Evolutionary conservation across 192 early-diverging fungal species (phyloP).

Genomic region (Coemansia sp.): DNA sequence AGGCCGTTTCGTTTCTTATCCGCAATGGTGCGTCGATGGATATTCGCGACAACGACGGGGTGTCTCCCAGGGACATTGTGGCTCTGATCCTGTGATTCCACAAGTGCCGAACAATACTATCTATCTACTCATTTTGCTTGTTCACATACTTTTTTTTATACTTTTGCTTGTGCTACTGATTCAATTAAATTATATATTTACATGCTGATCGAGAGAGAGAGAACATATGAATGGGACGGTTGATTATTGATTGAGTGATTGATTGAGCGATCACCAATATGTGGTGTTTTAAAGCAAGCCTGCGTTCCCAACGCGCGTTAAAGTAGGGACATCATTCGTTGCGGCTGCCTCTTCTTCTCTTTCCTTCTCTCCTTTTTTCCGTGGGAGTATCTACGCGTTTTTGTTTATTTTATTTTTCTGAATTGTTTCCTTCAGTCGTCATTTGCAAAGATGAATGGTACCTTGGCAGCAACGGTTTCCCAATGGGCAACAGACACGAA

Average conservation of each 20-base stretch:
- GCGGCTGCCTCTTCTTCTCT: not conserved
- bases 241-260: not conserved
- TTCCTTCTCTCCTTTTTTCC: not conserved
- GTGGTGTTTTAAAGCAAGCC: too few species aligned
- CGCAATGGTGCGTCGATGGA: slow-evolving; percentile 46
- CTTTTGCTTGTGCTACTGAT: slow-evolving; percentile 5
- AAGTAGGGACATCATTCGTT: too few species aligned
- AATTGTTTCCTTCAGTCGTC: not conserved
- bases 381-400: not conserved
- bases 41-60: slow-evolving; percentile 43
- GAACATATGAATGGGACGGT: not conserved
- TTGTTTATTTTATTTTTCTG: not conserved
- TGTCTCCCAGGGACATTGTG: slow-evolving; percentile 51
- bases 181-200: not conserved
- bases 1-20: slow-evolving; percentile 38
- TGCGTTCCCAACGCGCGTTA: too few species aligned
- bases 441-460: slow-evolving; percentile 25
- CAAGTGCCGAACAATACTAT: not conserved
- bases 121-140: too few species aligned
- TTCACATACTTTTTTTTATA: not conserved
- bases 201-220: not conserved
- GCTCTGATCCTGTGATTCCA: slow-evolving; percentile 26
- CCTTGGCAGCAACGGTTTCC: slow-evolving; percentile 35
- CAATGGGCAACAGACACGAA: slow-evolving; percentile 49
- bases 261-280: too few species aligned